phyloP scores from a whole-genome alignment of 805 yeast genomes.

The Wickerhamiella siamensis region DNA sequence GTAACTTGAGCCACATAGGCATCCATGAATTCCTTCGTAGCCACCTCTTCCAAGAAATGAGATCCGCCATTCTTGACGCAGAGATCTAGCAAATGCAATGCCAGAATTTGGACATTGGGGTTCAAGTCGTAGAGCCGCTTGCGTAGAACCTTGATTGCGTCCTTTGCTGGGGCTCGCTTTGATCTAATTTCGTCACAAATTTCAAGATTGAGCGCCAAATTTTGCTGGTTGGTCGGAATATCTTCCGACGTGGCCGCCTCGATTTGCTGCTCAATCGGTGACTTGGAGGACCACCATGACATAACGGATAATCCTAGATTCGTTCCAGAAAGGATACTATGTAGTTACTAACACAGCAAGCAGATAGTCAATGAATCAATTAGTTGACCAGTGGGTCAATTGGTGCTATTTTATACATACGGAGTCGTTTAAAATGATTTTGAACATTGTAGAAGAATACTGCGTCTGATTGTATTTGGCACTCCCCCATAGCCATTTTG shows the following conservation, averaged over 20 bases:
- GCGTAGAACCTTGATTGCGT: slow-evolving; percentile 74
- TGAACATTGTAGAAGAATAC: too few species aligned
- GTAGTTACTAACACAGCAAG: neutral
- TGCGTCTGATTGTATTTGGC: too few species aligned
- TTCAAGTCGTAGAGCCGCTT: slow-evolving; percentile 55
- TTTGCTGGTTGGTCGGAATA: slow-evolving; percentile 86
- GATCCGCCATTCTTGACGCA: slow-evolving; percentile 88
- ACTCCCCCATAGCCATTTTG: too few species aligned
- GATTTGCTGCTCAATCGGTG: slow-evolving; percentile 45
- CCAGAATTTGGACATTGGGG: slow-evolving; percentile 65
- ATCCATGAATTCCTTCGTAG: slow-evolving; percentile 77
- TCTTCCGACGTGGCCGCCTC: slow-evolving; percentile 72
- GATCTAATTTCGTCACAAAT: slow-evolving; percentile 77
- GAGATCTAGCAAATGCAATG: slow-evolving; percentile 65
- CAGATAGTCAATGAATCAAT: too few species aligned
- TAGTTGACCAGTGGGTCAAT: too few species aligned
- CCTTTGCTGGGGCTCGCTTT: slow-evolving; percentile 62
- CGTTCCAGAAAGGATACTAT: neutral
- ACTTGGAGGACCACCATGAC: slow-evolving; percentile 27
- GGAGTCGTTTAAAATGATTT: too few species aligned
- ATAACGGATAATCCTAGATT: slow-evolving; percentile 3
- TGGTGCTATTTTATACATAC: too few species aligned
- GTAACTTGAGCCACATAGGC: slow-evolving; percentile 53
- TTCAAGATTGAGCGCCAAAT: slow-evolving; percentile 56
- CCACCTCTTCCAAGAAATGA: slow-evolving; percentile 65